Percentiles rank a stretch among this genome's conserved stretches.
phyloP scores from a whole-genome alignment of 2,329 filamentous ascomycete species.

The Gliomastix tumulicola region DNA sequence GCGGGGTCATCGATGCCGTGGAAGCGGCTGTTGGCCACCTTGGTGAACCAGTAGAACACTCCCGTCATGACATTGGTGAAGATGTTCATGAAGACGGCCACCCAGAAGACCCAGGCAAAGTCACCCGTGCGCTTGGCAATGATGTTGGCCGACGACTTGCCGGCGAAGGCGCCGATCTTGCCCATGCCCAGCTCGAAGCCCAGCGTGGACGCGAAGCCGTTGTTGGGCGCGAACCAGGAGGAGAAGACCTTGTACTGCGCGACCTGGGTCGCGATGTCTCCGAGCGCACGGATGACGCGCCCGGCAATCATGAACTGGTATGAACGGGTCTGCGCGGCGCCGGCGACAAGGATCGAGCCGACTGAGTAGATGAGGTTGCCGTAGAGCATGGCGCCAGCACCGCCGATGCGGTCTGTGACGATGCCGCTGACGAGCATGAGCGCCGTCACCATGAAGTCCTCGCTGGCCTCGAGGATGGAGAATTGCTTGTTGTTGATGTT shows the following conservation, averaged over 20 bases:
- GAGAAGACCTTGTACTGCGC: constrained; percentile 57
- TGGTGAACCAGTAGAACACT: constrained; percentile 47
- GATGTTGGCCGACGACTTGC: constrained; percentile 50
- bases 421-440: constrained; percentile 45
- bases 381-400: constrained; percentile 46
- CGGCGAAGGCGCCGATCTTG: constrained; percentile 51
- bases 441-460: constrained; percentile 51
- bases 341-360: constrained; percentile 49
- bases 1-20: constrained; percentile 38
- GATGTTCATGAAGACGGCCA: constrained; percentile 51
- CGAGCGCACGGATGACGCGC: constrained; percentile 44
- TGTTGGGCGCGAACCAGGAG: constrained; percentile 52
- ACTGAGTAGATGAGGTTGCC: constrained; percentile 49
- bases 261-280: constrained; percentile 53
- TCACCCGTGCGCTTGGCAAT: constrained; percentile 47
- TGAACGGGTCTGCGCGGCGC: constrained; percentile 42
- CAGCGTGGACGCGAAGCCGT: constrained; percentile 52
- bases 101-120: constrained; percentile 54
- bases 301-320: constrained; percentile 54
- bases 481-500: constrained; percentile 51
- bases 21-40: constrained; percentile 36
- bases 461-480: constrained; percentile 47
- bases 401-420: constrained; percentile 49
- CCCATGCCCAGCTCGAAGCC: constrained; percentile 51
- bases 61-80: constrained; percentile 49